Evolutionary conservation across 768 basidiomycete genomes (phyloP).

Genomic region (Suillus cothurnatus): DNA sequence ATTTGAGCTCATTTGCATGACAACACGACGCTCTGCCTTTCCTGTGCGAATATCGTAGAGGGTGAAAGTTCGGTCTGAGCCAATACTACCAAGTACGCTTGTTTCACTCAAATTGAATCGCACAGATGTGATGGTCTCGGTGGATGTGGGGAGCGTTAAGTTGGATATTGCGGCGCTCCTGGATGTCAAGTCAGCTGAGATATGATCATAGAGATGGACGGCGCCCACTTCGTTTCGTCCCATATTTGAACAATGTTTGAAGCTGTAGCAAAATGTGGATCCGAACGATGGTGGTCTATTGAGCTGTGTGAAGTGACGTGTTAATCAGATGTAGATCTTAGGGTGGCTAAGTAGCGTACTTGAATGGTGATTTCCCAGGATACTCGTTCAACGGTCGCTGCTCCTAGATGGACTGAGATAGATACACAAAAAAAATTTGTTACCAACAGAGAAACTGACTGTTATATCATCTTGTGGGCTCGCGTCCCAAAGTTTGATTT

Average conservation of each 20-base stretch:
- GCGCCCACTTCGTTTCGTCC: slow-evolving; percentile 91
- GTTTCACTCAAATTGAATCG: slow-evolving; percentile 94
- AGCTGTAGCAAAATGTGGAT: slow-evolving; percentile 91
- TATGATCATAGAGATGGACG: neutral
- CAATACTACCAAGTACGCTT: slow-evolving; percentile 92
- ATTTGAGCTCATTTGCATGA: slow-evolving; percentile 96
- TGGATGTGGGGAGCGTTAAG: slow-evolving; percentile 82
- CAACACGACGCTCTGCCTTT: slow-evolving; percentile 87
- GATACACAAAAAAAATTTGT: slow-evolving; percentile 7
- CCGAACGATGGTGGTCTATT: slow-evolving; percentile 91
- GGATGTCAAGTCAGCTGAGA: slow-evolving; percentile 9
- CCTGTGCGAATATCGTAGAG: slow-evolving; percentile 96
- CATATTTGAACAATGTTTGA: slow-evolving; percentile 94
- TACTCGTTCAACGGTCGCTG: slow-evolving; percentile 76
- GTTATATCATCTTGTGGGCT: slow-evolving; percentile 39
- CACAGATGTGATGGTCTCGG: slow-evolving; percentile 86
- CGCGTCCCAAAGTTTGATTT: slow-evolving; percentile 79
- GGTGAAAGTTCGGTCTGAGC: slow-evolving; percentile 94
- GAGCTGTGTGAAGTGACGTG: slow-evolving; percentile 55
- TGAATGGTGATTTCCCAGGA: slow-evolving; percentile 87
- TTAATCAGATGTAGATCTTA: neutral
- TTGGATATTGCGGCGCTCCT: slow-evolving; percentile 87
- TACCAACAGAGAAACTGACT: slow-evolving; percentile 30
- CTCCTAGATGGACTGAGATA: slow-evolving; percentile 22
- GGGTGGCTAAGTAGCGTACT: slow-evolving; percentile 46